These are phyloP conservation scores for Fusarium sacchari DNA, from an alignment of 2,329 filamentous ascomycete genomes.

Conservation along the genomic window DNA sequence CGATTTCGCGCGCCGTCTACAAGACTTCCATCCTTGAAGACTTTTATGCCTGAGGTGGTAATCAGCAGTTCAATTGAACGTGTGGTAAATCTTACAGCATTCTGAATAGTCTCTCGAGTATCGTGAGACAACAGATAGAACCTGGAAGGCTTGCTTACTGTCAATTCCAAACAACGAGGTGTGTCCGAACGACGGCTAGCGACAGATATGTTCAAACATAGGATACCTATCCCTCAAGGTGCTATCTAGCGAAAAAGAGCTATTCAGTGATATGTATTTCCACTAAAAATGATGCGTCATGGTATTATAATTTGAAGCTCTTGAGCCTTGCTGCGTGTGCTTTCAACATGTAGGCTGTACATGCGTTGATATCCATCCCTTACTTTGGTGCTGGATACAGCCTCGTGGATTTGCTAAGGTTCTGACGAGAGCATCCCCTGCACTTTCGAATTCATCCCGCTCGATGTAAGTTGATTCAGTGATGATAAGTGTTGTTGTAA, in stretches of 20 bases:
- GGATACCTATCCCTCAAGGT: background rate
- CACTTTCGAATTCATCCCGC: background rate
- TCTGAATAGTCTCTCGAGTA: background rate
- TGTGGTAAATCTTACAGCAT: background rate
- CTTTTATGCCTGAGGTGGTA: background rate
- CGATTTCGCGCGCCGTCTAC: background rate
- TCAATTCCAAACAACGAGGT: background rate
- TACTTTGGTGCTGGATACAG: background rate
- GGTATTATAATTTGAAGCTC: background rate
- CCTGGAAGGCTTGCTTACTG: background rate
- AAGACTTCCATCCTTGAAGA: background rate
- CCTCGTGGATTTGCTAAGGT: background rate
- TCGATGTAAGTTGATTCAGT: too few species aligned
- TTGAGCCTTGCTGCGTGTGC: background rate
- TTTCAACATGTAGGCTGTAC: background rate
- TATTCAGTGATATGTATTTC: background rate
- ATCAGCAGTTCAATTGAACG: background rate
- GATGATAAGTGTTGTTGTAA: background rate
- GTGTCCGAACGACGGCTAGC: background rate
- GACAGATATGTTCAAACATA: background rate
- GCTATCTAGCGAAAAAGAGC: background rate
- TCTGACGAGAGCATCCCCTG: background rate
- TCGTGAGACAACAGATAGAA: background rate
- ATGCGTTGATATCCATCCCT: background rate
- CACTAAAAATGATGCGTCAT: background rate